These are phyloP conservation scores for Lactarius psammicola DNA, from an alignment of 768 basidiomycete species.

Conservation along the genomic window DNA sequence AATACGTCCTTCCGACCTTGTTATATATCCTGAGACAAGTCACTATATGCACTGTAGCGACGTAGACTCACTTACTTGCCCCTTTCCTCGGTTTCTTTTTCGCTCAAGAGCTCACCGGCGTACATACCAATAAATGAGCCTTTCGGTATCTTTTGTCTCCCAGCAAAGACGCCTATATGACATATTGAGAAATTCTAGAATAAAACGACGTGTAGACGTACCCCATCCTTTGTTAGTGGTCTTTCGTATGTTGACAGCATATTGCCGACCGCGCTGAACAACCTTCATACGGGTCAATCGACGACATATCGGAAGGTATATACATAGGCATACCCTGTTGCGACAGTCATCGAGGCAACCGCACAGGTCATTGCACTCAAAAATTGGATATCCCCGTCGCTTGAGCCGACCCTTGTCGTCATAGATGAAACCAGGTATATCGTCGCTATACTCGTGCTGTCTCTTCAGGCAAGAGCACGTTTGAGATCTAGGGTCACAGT, in stretches of 20 bases:
- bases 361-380: constrained; percentile 85
- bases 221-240: constrained; percentile 87
- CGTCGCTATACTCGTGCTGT: constrained; percentile 47
- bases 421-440: constrained; percentile 63
- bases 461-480: constrained; percentile 67
- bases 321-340: constrained; percentile 60
- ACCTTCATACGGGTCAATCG: constrained; percentile 48
- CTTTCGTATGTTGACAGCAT: constrained; percentile 60
- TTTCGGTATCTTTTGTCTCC: constrained; percentile 56
- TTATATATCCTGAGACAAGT: constrained; percentile 60
- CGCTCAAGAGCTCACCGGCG: constrained; percentile 76
- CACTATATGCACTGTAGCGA: not conserved
- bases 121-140: constrained; percentile 84
- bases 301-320: not conserved
- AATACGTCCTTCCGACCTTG: constrained; percentile 68
- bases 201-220: constrained; percentile 34
- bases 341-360: constrained; percentile 76
- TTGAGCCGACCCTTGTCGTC: constrained; percentile 55
- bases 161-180: constrained; percentile 65
- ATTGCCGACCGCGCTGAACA: constrained; percentile 74
- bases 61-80: constrained; percentile 52
- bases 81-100: constrained; percentile 61
- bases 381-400: constrained; percentile 56
- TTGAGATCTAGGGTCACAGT: constrained; percentile 70
- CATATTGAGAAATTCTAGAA: constrained; percentile 10